Percentiles rank a stretch among this genome's conserved stretches.
These are phyloP conservation scores for Dothistroma septosporum DNA, from an alignment of 2,329 filamentous ascomycete genomes.

Conservation along the genomic window DNA sequence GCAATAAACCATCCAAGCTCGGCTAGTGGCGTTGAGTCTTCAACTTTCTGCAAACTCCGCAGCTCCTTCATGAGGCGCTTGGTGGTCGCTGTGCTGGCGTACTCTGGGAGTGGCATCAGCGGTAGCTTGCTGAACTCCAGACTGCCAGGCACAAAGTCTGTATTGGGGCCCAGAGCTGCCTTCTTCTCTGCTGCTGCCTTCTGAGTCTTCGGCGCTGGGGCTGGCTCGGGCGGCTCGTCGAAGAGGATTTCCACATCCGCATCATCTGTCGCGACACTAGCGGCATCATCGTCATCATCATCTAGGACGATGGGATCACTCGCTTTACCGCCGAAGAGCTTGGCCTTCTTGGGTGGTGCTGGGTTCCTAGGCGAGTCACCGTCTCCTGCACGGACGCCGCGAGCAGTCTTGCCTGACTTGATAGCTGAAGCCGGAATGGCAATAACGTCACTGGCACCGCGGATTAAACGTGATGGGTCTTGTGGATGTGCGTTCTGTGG, in stretches of 20 bases:
- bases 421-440: slow-evolving; percentile 53
- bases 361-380: slow-evolving; percentile 12
- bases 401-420: slow-evolving; percentile 41
- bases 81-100: slow-evolving; percentile 60
- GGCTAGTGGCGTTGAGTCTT: slow-evolving; percentile 56
- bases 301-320: slow-evolving; percentile 39
- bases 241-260: slow-evolving; percentile 47
- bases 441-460: slow-evolving; percentile 40
- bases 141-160: slow-evolving; percentile 63
- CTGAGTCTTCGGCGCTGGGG: neutral
- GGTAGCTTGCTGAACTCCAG: slow-evolving; percentile 61
- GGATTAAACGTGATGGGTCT: slow-evolving; percentile 40
- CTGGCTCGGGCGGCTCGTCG: slow-evolving; percentile 24
- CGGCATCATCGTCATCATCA: slow-evolving; percentile 37
- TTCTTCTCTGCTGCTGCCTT: slow-evolving; percentile 2
- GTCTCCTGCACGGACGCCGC: neutral
- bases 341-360: slow-evolving; percentile 21
- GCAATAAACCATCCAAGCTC: slow-evolving; percentile 83
- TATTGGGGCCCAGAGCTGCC: slow-evolving; percentile 31
- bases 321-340: slow-evolving; percentile 22
- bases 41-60: slow-evolving; percentile 58
- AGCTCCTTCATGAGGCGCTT: slow-evolving; percentile 63
- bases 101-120: slow-evolving; percentile 60
- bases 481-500: slow-evolving; percentile 34
- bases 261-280: slow-evolving; percentile 48